Base-by-base conservation (phyloP, 108 stramenopile genomes). In the Craspedostauros australis region DNA sequence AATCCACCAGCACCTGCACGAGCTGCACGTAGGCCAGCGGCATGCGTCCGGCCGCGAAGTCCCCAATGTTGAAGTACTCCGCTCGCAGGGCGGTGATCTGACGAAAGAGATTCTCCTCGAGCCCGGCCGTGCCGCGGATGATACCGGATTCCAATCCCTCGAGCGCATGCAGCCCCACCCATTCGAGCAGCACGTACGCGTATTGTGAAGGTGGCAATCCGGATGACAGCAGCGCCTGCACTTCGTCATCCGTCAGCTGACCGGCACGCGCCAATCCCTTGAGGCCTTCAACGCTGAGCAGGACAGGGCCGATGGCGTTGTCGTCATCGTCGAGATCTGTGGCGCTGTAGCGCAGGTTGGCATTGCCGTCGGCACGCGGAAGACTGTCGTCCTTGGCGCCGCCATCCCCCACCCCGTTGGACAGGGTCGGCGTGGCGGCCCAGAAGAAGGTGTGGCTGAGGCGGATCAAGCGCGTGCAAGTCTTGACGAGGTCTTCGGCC, bases 1-100 rank as follows among this genome's bases (percentile, higher is more conserved):
- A 68, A 38, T 81, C 80, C 0, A 81, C 80, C 20, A 81, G 40
- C 21, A 77, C 70, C 29, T 81, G 73, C 38, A 81, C 73, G 3
- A 76, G 16, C 45, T 82, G 80, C 4, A 82, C 80, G 46, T 82
- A 82, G n/a, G 76, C 80, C 65, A 82, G 50, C 6, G 80, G 80
- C 80, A 82, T 82, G 9, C 80, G 45, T 14, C 80, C 80, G 4
- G 80, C 70, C 25, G 39, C 38, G 36, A 54, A 61, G 58, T 82
- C 80, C 11, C 68, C 73, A 41, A 82, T 78, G 19, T 61, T 60
- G 38, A 77, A 77, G 25, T 71, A 66, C 32, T 66, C 71, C 8
- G 67, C 80, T 38, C 80, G 58, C n/a, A 77, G 30, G 15, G 39
- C 27, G 33, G 70, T 64, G 15, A 82, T 33, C 39, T 69, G 40